These are phyloP conservation scores for Cladosporium sp. DNA, from an alignment of 2,329 filamentous ascomycete species.

Conservation along the genomic window DNA sequence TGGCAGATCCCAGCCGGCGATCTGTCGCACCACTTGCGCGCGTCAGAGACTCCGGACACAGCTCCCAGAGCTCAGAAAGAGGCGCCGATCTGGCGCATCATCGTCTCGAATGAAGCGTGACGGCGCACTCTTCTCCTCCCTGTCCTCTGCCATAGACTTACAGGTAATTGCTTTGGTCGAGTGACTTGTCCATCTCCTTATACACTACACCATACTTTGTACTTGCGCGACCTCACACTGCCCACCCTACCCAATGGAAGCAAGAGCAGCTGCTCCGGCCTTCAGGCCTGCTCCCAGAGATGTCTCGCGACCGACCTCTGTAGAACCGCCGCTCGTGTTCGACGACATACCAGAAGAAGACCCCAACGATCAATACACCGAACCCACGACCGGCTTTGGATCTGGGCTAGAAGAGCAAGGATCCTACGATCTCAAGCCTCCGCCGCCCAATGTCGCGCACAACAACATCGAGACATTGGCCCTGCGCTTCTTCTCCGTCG, in stretches of 20 bases:
- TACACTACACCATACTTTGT: no score
- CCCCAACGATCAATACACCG: neutral
- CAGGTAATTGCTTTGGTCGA: no score
- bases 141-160: neutral
- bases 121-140: neutral
- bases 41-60: constrained; percentile 4
- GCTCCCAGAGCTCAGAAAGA: constrained; percentile 1
- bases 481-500: constrained; percentile 36
- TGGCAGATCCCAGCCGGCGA: neutral
- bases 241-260: neutral
- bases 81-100: constrained; percentile 4
- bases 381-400: constrained; percentile 7
- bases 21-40: neutral
- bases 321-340: neutral
- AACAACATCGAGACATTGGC: constrained; percentile 32
- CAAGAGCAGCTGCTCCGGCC: neutral
- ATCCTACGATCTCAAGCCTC: constrained; percentile 37
- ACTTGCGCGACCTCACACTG: no score
- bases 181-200: no score
- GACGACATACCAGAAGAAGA: neutral
- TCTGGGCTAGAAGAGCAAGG: constrained; percentile 1
- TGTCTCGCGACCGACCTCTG: neutral
- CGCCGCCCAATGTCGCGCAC: constrained; percentile 28
- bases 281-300: constrained; percentile 7
- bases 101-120: neutral